Evolutionary conservation across 139 green algal species (phyloP), one percentile per base, ranked within the genome.

Genomic region (Micromonas commoda): DNA sequence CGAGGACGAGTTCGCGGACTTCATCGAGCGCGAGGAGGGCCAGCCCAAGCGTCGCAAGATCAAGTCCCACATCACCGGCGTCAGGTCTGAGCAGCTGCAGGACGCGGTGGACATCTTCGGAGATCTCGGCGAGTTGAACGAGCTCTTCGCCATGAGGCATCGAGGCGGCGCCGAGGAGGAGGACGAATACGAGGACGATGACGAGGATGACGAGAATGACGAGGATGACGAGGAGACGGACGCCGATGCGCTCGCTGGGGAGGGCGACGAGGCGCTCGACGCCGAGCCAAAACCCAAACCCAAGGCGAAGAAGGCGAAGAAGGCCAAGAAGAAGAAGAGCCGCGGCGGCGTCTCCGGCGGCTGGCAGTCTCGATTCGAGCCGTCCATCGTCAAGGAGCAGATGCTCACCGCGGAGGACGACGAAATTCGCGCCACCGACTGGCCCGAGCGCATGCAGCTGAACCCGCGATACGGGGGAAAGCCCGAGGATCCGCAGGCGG

Each of bases 1-100:
- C 68, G 68, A 75, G 6, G 68, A 75, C 23, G 68, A 75, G 68
- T 61, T 75, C 34, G 68, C 31, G 19, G 68, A 75, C 29, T 75
- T 75, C 33, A 75, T 75, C 68, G 68, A 61, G 37, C 68, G 68
- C 19, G 68, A 75, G 2, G 68, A 75, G 29, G 33, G 26, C 2
- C 37, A 75, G 21, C 37, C 37, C 6, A 60, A 24, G 20, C 37
- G 19, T 16, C 34, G 35, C 23, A 61, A 39, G 3, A 38, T 63
- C 21, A 32, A 28, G 35, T 75, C 37, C 19, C 19, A 32, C 37
- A 61, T 60, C 24, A 20, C 37, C 5, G 68, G 68, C 21, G 31
- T 61, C 1, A 23, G 68, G 21, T 24, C 24, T 21, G 68, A 75
- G 21, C 68, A 75, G 38, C 37, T 75, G 21, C 68, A 61, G 35